Evolutionary conservation across 176 grass and related monocot species (phyloP).

Genomic region (Oryza meridionalis): DNA sequence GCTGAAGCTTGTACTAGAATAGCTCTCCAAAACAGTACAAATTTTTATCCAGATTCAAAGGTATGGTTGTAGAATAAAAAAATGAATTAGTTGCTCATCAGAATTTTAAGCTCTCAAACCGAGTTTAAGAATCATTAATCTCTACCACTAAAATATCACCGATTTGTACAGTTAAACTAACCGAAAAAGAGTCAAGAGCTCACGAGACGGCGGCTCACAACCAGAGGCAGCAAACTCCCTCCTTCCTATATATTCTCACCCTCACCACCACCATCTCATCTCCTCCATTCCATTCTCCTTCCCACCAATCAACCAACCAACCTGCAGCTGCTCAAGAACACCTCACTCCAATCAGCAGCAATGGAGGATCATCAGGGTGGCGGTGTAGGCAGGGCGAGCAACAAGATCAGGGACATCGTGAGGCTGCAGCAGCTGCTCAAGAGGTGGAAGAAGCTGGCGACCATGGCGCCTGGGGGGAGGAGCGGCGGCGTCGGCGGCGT

Average conservation of each 20-base stretch:
- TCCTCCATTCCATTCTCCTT: not conserved
- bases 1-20: too few species aligned
- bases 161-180: slow-evolving; percentile 45
- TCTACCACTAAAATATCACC: not conserved
- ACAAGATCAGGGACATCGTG: slow-evolving; percentile 84
- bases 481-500: slow-evolving; percentile 42
- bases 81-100: too few species aligned
- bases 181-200: slow-evolving; percentile 22
- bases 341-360: slow-evolving; percentile 3
- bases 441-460: slow-evolving; percentile 75
- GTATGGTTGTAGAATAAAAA: too few species aligned
- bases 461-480: slow-evolving; percentile 37
- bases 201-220: slow-evolving; percentile 39
- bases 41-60: too few species aligned
- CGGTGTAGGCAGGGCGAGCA: slow-evolving; percentile 42
- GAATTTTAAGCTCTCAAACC: too few species aligned
- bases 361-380: slow-evolving; percentile 40
- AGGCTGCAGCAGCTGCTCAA: slow-evolving; percentile 82
- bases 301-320: not conserved
- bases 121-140: too few species aligned
- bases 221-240: slow-evolving; percentile 5
- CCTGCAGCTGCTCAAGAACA: not conserved
- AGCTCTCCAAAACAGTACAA: too few species aligned
- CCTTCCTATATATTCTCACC: slow-evolving; percentile 33
- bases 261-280: not conserved